These are phyloP conservation scores for Peronosclerospora sorghi DNA, from an alignment of 352 stramenopile genomes.

Conservation along the genomic window DNA sequence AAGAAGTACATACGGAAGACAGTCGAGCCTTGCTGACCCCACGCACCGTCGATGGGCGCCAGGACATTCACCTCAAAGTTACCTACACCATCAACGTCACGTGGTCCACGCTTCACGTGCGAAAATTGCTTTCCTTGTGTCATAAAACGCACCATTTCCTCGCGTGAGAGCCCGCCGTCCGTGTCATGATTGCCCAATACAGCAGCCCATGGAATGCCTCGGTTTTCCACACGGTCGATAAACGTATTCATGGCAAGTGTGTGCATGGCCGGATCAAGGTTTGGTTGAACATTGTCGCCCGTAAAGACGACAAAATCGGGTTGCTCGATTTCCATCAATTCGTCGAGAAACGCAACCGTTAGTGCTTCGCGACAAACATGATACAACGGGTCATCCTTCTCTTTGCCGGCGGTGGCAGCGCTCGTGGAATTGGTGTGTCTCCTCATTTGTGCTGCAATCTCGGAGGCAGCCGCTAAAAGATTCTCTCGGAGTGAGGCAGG, in stretches of 20 bases:
- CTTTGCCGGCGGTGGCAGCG: slow-evolving; percentile 5
- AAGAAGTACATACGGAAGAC: slow-evolving; percentile 71
- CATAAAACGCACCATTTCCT: slow-evolving; percentile 30
- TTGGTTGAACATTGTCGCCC: slow-evolving; percentile 46
- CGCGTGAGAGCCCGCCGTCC: slow-evolving; percentile 27
- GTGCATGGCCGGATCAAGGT: slow-evolving; percentile 12
- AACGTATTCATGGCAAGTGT: slow-evolving; percentile 26
- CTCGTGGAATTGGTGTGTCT: slow-evolving; percentile 14
- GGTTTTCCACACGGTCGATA: slow-evolving; percentile 22
- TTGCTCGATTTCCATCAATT: slow-evolving; percentile 43
- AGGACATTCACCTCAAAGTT: slow-evolving; percentile 53
- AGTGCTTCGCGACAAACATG: slow-evolving; percentile 31
- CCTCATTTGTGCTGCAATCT: slow-evolving; percentile 15
- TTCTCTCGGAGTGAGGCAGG: slow-evolving; percentile 14
- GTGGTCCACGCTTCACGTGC: slow-evolving; percentile 38
- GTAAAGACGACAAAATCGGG: slow-evolving; percentile 60
- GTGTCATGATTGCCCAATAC: slow-evolving; percentile 65
- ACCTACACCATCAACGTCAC: slow-evolving; percentile 37
- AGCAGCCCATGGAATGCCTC: slow-evolving; percentile 40
- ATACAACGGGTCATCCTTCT: slow-evolving; percentile 16
- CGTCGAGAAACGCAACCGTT: slow-evolving; percentile 40
- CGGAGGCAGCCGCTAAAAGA: slow-evolving; percentile 17
- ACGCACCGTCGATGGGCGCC: slow-evolving; percentile 25
- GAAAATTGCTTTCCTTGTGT: slow-evolving; percentile 24
- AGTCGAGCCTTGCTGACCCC: slow-evolving; percentile 18